Evolutionary conservation across 371 early-diverging fungal species (phyloP).

Genomic region (Neoconidiobolus thromboides): DNA sequence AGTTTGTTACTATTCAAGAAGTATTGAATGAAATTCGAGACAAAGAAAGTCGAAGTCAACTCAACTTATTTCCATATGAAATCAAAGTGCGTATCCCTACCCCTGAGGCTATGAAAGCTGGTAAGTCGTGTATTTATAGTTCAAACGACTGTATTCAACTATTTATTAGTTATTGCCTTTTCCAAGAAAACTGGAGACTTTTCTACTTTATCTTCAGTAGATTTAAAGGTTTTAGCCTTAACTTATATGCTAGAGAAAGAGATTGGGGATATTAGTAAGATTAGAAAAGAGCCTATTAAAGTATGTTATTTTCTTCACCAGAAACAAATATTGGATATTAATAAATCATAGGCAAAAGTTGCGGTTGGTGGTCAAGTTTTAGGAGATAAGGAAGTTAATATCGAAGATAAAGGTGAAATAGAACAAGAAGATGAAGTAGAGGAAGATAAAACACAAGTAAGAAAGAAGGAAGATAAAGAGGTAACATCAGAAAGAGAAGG

Average conservation of each 20-base stretch:
- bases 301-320: conserved; percentile 6
- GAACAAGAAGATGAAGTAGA: conserved; percentile 7
- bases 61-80: conserved; percentile 43
- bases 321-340: neutral
- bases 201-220: conserved; percentile 56
- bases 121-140: conserved; percentile 15
- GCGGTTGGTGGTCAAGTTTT: neutral
- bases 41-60: conserved; percentile 39
- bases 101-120: conserved; percentile 54
- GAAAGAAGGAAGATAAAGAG: too few species aligned
- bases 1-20: conserved; percentile 72
- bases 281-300: conserved; percentile 11
- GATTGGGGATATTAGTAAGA: conserved; percentile 29
- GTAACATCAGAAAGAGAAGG: too few species aligned
- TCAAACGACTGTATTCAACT: neutral
- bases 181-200: conserved; percentile 88
- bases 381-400: neutral
- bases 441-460: neutral
- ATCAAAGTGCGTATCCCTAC: conserved; percentile 43
- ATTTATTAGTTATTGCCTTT: conserved; percentile 44
- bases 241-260: conserved; percentile 68
- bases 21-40: conserved; percentile 76
- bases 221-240: conserved; percentile 78
- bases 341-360: neutral
- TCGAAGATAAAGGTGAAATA: conserved; percentile 9